These are phyloP conservation scores for Eimeria sp. DNA, from an alignment of 169 alveolate genomes.

Conservation along the genomic window DNA sequence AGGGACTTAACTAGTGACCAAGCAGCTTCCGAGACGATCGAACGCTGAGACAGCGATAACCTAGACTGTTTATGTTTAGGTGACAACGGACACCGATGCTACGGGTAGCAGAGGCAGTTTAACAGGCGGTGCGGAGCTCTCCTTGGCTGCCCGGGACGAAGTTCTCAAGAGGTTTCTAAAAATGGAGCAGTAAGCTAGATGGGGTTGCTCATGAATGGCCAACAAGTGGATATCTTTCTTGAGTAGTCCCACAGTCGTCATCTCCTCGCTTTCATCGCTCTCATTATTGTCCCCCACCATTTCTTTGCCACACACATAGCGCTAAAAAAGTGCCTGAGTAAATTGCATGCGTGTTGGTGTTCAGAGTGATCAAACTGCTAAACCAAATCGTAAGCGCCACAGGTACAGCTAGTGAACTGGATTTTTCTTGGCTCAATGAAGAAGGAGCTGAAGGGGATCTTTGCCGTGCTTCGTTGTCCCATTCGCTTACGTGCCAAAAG, in stretches of 20 bases:
- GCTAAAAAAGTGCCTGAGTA: neutral
- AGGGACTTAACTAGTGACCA: neutral
- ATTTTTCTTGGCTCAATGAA: conserved; percentile 41
- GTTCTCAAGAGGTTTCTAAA: conserved; percentile 2
- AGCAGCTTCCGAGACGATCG: neutral
- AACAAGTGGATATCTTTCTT: neutral
- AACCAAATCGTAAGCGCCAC: conserved; percentile 54
- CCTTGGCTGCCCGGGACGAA: conserved; percentile 54
- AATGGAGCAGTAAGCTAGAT: conserved; percentile 23
- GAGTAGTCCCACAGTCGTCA: neutral
- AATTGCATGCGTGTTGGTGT: neutral
- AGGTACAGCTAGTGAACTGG: neutral
- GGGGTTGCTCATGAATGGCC: neutral
- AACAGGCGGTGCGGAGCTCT: neutral
- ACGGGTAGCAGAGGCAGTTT: neutral
- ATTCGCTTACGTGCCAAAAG: neutral
- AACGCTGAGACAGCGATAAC: neutral
- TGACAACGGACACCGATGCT: neutral
- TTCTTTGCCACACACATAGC: neutral
- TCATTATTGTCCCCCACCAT: neutral
- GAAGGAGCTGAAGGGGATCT: neutral
- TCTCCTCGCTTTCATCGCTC: neutral
- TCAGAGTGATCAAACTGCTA: conserved; percentile 48
- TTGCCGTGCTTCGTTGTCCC: neutral
- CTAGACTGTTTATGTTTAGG: neutral